Conservation (phyloP, 495 filamentous ascomycete genomes). For the Penicillium roqueforti region DNA sequence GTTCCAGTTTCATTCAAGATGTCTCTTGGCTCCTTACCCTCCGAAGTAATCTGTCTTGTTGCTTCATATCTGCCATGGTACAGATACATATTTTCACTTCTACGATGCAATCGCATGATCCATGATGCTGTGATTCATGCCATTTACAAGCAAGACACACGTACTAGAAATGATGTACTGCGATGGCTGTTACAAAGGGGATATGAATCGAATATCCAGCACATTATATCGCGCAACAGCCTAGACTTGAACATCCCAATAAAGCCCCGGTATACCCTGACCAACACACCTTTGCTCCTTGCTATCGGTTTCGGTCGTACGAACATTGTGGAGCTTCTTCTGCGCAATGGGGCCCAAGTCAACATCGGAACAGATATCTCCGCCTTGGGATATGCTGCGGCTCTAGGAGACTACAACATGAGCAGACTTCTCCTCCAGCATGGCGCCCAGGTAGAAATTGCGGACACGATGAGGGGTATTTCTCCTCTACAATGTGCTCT, state of each 20-base stretch:
- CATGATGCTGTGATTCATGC: neutral
- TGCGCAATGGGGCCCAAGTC: neutral
- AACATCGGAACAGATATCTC: neutral
- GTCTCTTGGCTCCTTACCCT: neutral
- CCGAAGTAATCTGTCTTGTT: neutral
- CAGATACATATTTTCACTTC: neutral
- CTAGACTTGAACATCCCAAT: neutral
- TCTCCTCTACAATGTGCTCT: neutral
- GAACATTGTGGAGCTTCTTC: neutral
- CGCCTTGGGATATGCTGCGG: neutral
- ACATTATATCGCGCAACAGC: neutral
- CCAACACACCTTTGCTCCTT: neutral
- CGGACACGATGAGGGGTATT: neutral
- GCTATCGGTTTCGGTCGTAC: neutral
- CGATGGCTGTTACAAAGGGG: neutral
- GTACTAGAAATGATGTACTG: rapidly evolving
- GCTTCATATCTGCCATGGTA: neutral
- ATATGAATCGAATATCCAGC: neutral
- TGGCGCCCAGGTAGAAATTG: neutral
- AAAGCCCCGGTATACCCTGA: too few species aligned
- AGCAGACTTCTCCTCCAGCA: neutral
- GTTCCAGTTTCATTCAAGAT: neutral
- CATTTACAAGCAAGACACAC: neutral
- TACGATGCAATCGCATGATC: neutral
- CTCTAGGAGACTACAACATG: neutral